These are phyloP conservation scores for Rhodotorula sp. DNA, from an alignment of 1,284 basidiomycete species.

Conservation along the genomic window DNA sequence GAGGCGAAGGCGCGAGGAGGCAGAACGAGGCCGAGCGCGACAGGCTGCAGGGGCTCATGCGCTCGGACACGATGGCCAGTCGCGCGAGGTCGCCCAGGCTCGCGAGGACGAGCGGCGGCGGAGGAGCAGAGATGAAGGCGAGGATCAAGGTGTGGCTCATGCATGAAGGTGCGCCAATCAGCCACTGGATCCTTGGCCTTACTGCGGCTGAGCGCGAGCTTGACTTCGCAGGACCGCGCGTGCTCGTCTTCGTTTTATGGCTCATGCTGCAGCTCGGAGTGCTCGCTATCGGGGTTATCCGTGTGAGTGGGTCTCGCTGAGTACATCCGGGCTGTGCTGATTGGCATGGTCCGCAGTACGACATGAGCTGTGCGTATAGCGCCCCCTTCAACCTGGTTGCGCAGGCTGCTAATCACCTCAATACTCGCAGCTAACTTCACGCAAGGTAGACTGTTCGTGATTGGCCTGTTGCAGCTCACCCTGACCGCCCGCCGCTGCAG, in stretches of 20 bases:
- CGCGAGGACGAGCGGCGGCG: conserved; percentile 34
- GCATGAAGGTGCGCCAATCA: conserved; percentile 63
- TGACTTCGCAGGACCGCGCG: not conserved
- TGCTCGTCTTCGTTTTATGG: conserved; percentile 48
- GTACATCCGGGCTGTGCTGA: not conserved
- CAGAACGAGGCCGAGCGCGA: conserved; percentile 72
- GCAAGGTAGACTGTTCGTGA: conserved; percentile 25
- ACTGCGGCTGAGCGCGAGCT: not conserved
- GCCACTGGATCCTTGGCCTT: not conserved
- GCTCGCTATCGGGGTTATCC: conserved; percentile 68
- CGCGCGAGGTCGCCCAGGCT: not conserved
- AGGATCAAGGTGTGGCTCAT: conserved; percentile 78
- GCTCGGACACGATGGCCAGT: conserved; percentile 54
- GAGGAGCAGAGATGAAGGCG: conserved; percentile 48
- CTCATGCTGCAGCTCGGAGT: conserved; percentile 74
- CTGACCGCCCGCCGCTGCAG: conserved; percentile 45
- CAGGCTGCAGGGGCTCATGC: conserved; percentile 75
- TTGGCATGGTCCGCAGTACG: conserved; percentile 51
- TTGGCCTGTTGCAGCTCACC: conserved; percentile 46
- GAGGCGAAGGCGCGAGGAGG: not conserved
- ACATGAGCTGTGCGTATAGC: conserved; percentile 51
- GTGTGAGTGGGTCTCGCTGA: conserved; percentile 46
- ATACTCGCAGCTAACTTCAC: conserved; percentile 43
- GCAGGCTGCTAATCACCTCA: not conserved
- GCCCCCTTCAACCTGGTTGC: not conserved